Evolutionary conservation across 352 stramenopile species (phyloP).

Genomic region (Globisporangium paddicum): DNA sequence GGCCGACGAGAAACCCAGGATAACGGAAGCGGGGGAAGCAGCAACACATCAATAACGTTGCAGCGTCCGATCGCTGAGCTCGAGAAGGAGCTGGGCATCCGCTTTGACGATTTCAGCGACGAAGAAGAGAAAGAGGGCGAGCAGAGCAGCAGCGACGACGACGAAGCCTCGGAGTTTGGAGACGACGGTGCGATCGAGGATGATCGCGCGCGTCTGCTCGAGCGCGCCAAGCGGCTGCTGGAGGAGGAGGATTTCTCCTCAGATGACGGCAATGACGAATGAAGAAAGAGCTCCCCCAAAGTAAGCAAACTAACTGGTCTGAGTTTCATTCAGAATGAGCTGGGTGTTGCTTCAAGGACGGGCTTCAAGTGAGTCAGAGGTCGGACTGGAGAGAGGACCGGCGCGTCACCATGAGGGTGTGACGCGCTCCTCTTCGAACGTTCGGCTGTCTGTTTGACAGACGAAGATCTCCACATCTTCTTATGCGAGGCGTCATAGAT

Average conservation of each 20-base stretch:
- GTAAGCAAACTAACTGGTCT: too few relatives aligned
- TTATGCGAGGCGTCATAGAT: too few relatives aligned
- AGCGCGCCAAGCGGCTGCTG: slow-evolving; percentile 45
- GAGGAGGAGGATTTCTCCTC: slow-evolving; percentile 43
- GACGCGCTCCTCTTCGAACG: too few relatives aligned
- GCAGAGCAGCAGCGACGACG: slow-evolving; percentile 19
- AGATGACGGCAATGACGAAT: slow-evolving; percentile 19
- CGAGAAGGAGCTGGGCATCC: slow-evolving; percentile 61
- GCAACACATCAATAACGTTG: slow-evolving; percentile 23
- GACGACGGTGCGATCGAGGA: slow-evolving; percentile 44
- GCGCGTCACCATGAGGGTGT: too few relatives aligned
- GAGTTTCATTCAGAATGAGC: too few relatives aligned
- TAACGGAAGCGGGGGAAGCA: slow-evolving; percentile 19
- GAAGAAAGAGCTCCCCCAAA: neutral
- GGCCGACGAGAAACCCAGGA: slow-evolving; percentile 15
- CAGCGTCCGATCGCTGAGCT: slow-evolving; percentile 71
- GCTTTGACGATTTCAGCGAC: slow-evolving; percentile 56
- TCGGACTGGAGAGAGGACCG: too few relatives aligned
- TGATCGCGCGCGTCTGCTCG: slow-evolving; percentile 36
- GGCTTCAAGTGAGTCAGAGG: too few relatives aligned
- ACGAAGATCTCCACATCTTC: too few relatives aligned
- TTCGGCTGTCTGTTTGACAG: too few relatives aligned
- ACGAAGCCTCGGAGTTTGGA: slow-evolving; percentile 18
- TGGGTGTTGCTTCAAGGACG: too few relatives aligned
- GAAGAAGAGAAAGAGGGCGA: slow-evolving; percentile 54